phyloP scores from a whole-genome alignment of 805 yeast species.

The Starmerella tilneyi region DNA sequence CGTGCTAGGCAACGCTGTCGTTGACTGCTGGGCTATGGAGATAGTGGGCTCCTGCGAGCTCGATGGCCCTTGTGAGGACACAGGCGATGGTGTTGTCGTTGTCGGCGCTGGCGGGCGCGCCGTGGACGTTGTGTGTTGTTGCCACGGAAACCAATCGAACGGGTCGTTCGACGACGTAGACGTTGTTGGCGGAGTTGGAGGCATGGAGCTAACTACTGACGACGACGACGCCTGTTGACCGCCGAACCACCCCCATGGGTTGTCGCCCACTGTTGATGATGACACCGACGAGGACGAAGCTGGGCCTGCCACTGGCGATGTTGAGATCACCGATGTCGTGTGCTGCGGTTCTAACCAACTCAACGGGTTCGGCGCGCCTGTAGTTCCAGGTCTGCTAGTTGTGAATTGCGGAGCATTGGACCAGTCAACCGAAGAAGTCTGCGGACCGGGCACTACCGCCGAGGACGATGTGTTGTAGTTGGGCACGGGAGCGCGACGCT shows the following conservation, averaged over 20 bases:
- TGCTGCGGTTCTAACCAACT: too few relatives aligned
- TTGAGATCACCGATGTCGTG: too few relatives aligned
- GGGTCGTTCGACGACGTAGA: not conserved
- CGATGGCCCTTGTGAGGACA: not conserved
- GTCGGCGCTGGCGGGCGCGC: not conserved
- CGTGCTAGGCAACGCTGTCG: not conserved
- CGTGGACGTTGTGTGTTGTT: not conserved
- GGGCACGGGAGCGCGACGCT: constrained; percentile 2
- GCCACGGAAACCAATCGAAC: too few relatives aligned
- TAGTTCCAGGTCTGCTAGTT: not conserved
- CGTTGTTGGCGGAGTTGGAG: too few relatives aligned
- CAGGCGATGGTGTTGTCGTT: not conserved
- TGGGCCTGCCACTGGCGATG: not conserved
- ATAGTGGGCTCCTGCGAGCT: constrained; percentile 2
- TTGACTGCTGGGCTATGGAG: not conserved
- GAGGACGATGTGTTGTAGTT: constrained; percentile 4
- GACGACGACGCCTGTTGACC: too few relatives aligned
- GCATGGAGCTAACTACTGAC: too few relatives aligned
- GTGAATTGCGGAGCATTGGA: not conserved
- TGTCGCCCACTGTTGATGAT: not conserved
- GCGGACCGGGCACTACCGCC: not conserved
- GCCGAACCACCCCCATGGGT: too few relatives aligned
- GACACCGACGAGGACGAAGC: not conserved
- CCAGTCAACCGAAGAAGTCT: constrained; percentile 4
- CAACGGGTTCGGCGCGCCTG: not conserved